Evolutionary conservation across 2,329 filamentous ascomycete genomes (phyloP), one percentile per base, ranked within the genome.

Genomic region (Hyphodiscus sp.): DNA sequence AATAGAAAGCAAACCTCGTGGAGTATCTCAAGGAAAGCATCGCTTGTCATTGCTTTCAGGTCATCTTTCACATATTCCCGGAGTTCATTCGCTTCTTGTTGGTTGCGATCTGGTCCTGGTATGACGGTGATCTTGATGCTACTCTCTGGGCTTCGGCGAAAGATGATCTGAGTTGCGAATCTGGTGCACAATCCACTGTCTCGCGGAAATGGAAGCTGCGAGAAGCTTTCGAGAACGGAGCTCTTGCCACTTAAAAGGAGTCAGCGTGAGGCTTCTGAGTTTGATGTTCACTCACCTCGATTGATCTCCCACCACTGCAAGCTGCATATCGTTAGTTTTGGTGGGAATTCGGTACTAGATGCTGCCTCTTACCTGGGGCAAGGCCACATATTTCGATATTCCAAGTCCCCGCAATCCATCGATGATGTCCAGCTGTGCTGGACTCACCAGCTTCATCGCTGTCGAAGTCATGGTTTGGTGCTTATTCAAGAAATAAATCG

Each of bases 111-210:
- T 1, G 50, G 41, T 1, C 45, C 51, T 10, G 58, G 58, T 16
- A 60, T 53, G 23, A 60, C 59, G 0, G 47, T 53, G 33, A 57
- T 45, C 6, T 43, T 45, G 38, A 51, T 70, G 29, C 74, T 75
- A 2, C n/a, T 53, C 20, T 42, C 50, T 11, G 52, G 45, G 0
- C 47, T 29, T 4, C 57, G 52, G 1, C 60, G 60, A 33, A 58
- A 58, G 30, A 55, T 70, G 26, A 77, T 75, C 52, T 75, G 66
- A 0, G 73, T 75, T 1, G 72, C 69, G 54, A 73, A 75, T 2
- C 71, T 61, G 1, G 73, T 76, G 46, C 73, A 75, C 2, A 74
- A 59, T 0, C 68, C 68, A 38, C 60, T 63, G 20, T 67, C 64
- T 3, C 67, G 67, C 29, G 73, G 73, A 52, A 75, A 73, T 1